Evolutionary conservation across 2,329 filamentous ascomycete species (phyloP), one percentile per base, ranked within the genome.

Genomic region (Fonsecaea erecta): DNA sequence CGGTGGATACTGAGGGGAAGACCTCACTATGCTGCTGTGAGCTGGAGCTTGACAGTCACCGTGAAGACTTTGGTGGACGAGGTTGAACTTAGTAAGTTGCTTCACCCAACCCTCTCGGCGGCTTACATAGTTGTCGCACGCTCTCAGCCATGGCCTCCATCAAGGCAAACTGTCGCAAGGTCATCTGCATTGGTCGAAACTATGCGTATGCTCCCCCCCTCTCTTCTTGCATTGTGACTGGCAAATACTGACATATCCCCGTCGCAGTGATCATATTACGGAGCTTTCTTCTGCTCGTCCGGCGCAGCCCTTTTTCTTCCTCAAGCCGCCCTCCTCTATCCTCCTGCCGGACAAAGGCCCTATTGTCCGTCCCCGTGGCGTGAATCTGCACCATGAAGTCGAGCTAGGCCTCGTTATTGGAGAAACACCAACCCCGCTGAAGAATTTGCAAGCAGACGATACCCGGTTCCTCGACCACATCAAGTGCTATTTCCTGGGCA

Each of bases 231-330:
- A 18, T 56, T 51, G 35, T 8, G 54, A 68, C 70, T 63, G 70
- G 65, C 16, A 48, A 48, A 65, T 26, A 66, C 58, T 48, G 40
- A 48, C 16, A 12, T 6, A 43, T 24, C 16, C 28, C 32, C 8
- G 28, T 12, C 35, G 40, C 74, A 95, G 92, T 74, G 95, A 97
- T 78, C 95, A 99, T 80, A 90, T 98, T 75, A 87, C 90, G 69
- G 95, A 99, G 82, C 86, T 99, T 72, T 93, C 93, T 79, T 97
- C 90, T 79, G 84, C 85, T 66, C 88, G 88, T 70, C 95, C 95
- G 57, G 96, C 95, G 78, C 93, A 97, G 79, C 95, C 95, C 28
- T 98, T 99, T 82, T 99, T 97, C 88, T 99, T 99, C 85, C 86
- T 98, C 72, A 99, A 99, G 84, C 95, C 95, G 1, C 82, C 93